Percentiles rank a stretch among this genome's conserved stretches.
Conservation (phyloP, 2,329 filamentous ascomycete genomes). For the Corniculantispora saksenae region DNA sequence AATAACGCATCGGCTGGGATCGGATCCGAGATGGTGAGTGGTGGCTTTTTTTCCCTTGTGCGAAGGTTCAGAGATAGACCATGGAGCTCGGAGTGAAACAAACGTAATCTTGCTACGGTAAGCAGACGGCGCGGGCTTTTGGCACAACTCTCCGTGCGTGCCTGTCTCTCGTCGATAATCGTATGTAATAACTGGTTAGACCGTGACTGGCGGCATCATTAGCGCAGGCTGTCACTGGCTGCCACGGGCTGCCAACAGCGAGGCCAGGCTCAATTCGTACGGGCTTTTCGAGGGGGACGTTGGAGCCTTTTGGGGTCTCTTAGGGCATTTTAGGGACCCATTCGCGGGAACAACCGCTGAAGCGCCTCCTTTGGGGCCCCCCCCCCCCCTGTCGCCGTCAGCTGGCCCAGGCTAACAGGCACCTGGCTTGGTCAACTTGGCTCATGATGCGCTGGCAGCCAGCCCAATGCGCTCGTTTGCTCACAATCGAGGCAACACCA, state of each 20-base stretch:
- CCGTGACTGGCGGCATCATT: background rate
- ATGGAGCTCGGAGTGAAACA: background rate
- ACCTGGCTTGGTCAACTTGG: conserved; percentile 7
- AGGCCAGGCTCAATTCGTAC: background rate
- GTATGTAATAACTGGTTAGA: too few species aligned
- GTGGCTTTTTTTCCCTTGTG: background rate
- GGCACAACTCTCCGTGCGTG: background rate
- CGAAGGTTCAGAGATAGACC: background rate
- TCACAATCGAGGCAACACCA: background rate
- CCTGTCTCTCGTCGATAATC: too few species aligned
- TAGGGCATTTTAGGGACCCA: background rate
- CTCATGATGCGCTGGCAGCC: conserved; percentile 19
- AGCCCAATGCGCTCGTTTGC: background rate
- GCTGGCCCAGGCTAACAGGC: conserved; percentile 11
- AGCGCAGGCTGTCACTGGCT: background rate
- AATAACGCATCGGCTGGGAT: background rate
- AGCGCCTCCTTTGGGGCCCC: background rate
- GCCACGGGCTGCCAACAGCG: background rate
- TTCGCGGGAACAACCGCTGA: conserved; percentile 19
- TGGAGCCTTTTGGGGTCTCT: too few species aligned
- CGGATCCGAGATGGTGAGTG: background rate
- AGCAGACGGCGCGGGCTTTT: background rate
- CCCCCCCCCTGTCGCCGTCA: conserved; percentile 3
- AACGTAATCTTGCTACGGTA: background rate
- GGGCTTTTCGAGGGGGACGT: background rate